phyloP scores from a whole-genome alignment of 768 basidiomycete species.

The Mrakia hoshinonis region DNA sequence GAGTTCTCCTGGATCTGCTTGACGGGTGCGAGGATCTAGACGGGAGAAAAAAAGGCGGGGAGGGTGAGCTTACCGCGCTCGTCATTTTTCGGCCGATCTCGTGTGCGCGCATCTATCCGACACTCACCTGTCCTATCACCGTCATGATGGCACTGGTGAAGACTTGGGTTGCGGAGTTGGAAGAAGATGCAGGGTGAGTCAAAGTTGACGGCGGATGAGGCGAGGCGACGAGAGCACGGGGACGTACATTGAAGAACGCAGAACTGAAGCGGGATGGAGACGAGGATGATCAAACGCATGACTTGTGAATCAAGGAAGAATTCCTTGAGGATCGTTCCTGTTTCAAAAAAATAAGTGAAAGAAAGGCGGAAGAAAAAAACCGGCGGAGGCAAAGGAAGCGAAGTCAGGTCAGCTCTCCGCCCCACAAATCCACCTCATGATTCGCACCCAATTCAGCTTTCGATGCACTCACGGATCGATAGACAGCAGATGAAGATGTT shows the following conservation, averaged over 20 bases:
- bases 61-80: too few relatives aligned
- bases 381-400: neutral
- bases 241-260: slow-evolving; percentile 58
- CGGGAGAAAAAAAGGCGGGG: too few relatives aligned
- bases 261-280: slow-evolving; percentile 51
- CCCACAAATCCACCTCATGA: neutral
- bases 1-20: slow-evolving; percentile 38
- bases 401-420: neutral
- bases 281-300: slow-evolving; percentile 57
- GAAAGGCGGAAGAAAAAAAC: too few relatives aligned
- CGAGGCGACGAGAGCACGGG: slow-evolving; percentile 29
- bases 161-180: slow-evolving; percentile 29
- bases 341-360: too few relatives aligned
- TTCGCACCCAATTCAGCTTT: slow-evolving; percentile 50
- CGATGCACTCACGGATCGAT: slow-evolving; percentile 33
- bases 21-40: slow-evolving; percentile 39
- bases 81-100: too few relatives aligned
- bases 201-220: neutral
- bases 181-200: neutral
- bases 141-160: slow-evolving; percentile 34
- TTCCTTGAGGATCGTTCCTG: slow-evolving; percentile 50
- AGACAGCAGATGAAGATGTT: slow-evolving; percentile 28
- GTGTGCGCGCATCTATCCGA: too few relatives aligned
- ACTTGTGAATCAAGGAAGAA: slow-evolving; percentile 57
- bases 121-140: too few relatives aligned